Conservation (phyloP, 495 filamentous ascomycete genomes). For the Penicillium pulvis region DNA sequence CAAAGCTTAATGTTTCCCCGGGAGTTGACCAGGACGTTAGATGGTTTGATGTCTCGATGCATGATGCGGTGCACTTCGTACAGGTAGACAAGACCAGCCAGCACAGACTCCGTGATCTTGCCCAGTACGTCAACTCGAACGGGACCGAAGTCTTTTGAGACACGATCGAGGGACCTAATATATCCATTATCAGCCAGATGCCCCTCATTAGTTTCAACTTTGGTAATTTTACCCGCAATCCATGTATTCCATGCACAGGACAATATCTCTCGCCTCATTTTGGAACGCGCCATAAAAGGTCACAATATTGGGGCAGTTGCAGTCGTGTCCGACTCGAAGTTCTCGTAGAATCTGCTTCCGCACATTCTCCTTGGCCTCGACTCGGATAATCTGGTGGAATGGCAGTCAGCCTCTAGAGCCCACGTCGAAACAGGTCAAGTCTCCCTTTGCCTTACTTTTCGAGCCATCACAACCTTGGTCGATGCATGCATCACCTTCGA, state of each 20-base stretch:
- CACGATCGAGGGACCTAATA: constrained; percentile 83
- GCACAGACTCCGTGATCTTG: constrained; percentile 98
- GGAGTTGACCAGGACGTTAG: constrained; percentile 94
- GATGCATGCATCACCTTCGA: constrained; percentile 96
- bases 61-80: constrained; percentile 95
- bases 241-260: constrained; percentile 99
- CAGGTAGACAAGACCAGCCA: constrained; percentile 91
- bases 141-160: constrained; percentile 92
- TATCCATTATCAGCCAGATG: constrained; percentile 16
- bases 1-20: constrained; percentile 94
- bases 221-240: constrained; percentile 80
- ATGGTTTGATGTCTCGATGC: constrained; percentile 98
- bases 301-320: constrained; percentile 93
- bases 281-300: constrained; percentile 97
- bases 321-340: constrained; percentile 96
- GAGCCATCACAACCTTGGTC: constrained; percentile 94
- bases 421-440: neutral
- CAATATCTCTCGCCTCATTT: constrained; percentile 92
- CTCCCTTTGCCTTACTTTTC: constrained; percentile 67
- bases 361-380: constrained; percentile 95
- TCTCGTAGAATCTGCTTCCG: constrained; percentile 95
- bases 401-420: constrained; percentile 10
- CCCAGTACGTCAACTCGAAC: constrained; percentile 97
- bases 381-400: constrained; percentile 79
- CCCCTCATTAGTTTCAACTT: constrained; percentile 9